Evolutionary conservation across 441 rosid species (phyloP), one percentile per base, ranked within the genome.

Genomic region (Breynia disticha): DNA sequence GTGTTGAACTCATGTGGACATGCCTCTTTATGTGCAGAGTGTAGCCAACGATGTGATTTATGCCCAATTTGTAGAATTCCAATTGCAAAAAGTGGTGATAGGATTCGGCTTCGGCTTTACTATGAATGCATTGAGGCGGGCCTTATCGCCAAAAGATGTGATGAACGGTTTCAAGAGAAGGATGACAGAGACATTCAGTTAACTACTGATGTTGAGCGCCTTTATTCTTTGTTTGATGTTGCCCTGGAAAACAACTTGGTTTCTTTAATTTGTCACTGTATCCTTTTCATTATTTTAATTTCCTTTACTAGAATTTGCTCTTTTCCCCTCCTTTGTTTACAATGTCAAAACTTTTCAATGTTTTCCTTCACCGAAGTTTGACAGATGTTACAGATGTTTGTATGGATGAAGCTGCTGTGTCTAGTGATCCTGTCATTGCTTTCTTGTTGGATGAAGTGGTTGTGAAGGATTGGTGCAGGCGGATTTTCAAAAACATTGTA

Each of bases 381-480:
- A 79, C 74, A 93, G 98, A 93, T 79, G 75, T 93, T 48, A 84
- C 87, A 49, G 86, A 86, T 72, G 87, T 88, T 54, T 88, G 97
- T 66, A 86, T 93, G 97, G 97, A 93, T 64, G 98, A 93, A 80
- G 75, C 77, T 66, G 97, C 98, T 16, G 93, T 93, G 55, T 93
- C 98, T 49, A 88, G 96, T 52, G 95, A 93, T 68, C 96, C 93
- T 49, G 82, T 84, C 64, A 71, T 81, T 68, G 90, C 97, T 37
- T 86, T 84, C 90, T 78, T 88, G 95, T 66, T 93, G 76, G 98
- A 93, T 75, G 98, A 93, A 80, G 96, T 83, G 65, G 98, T 86
- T 59, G 85, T 91, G 64, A 91, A 91, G 82, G 95, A 84, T 63
- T 91, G 97, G 98, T 86, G 91, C 79, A 88, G 82, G 77, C 72